A percentile compares a stretch with the other conserved stretches of the same genome.
Evolutionary conservation across 2,329 filamentous ascomycete genomes (phyloP).

Genomic region (Beauveria asiatica): DNA sequence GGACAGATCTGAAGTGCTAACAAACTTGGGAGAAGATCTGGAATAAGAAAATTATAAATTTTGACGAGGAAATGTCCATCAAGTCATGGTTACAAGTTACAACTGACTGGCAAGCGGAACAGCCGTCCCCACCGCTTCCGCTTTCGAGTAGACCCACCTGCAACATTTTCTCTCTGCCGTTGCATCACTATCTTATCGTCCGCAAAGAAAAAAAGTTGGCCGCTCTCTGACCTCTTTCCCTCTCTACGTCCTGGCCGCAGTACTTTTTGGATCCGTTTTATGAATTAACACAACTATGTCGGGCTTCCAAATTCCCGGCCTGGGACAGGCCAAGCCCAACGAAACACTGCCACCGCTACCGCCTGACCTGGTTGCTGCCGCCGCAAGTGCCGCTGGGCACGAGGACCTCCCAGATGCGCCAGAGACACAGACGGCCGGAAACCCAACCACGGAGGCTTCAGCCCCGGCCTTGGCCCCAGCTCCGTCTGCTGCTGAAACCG

Average conservation of each 20-base stretch:
- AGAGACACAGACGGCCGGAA: conserved; percentile 6
- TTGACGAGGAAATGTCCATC: too few species aligned
- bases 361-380: conserved; percentile 22
- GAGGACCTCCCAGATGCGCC: conserved; percentile 16
- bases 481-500: conserved; percentile 8
- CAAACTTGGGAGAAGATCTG: too few species aligned
- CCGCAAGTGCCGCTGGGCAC: conserved; percentile 20
- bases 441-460: background rate
- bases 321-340: conserved; percentile 35
- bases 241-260: background rate
- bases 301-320: conserved; percentile 34
- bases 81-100: too few species aligned
- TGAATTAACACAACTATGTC: conserved; percentile 23
- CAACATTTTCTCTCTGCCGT: conserved; percentile 10
- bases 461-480: background rate
- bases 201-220: background rate
- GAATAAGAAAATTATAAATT: too few species aligned
- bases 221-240: background rate
- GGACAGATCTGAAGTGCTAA: too few species aligned
- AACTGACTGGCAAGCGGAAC: background rate
- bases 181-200: conserved; percentile 4
- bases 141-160: background rate
- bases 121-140: conserved; percentile 6
- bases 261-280: background rate
- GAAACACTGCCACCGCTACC: conserved; percentile 32